Conservation (phyloP, 352 stramenopile species). For the Phytophthora kernoviae region DNA sequence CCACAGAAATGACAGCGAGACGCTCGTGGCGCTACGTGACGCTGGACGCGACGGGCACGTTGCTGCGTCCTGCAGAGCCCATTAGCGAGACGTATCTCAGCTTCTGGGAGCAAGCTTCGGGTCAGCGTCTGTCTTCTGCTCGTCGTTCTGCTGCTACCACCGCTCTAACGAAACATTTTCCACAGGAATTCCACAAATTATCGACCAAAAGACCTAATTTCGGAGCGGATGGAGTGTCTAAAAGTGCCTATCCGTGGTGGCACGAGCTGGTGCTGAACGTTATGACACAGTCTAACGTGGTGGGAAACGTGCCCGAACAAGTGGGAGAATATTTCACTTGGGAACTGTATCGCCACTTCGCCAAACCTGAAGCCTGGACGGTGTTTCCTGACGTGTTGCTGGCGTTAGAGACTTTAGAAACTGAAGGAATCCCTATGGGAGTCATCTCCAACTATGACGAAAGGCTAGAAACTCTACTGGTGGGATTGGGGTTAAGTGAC, state of each 20-base stretch:
- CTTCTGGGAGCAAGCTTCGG: slow-evolving; percentile 42
- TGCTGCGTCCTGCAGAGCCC: slow-evolving; percentile 53
- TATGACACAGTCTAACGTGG: slow-evolving; percentile 29
- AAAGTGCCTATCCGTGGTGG: slow-evolving; percentile 66
- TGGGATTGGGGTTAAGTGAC: slow-evolving; percentile 40
- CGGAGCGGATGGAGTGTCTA: slow-evolving; percentile 14
- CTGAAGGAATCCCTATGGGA: slow-evolving; percentile 38
- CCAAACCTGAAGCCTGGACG: slow-evolving; percentile 50
- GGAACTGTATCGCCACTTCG: slow-evolving; percentile 64
- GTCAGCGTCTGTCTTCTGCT: slow-evolving; percentile 31
- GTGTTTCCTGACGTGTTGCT: slow-evolving; percentile 60
- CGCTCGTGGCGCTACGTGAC: slow-evolving; percentile 47
- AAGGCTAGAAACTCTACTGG: slow-evolving; percentile 52
- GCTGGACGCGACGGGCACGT: slow-evolving; percentile 77
- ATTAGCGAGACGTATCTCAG: slow-evolving; percentile 57
- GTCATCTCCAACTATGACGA: slow-evolving; percentile 88
- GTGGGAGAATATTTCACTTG: slow-evolving; percentile 41
- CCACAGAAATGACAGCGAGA: slow-evolving; percentile 19
- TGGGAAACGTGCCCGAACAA: slow-evolving; percentile 20
- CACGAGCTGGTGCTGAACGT: slow-evolving; percentile 50
- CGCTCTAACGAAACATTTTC: slow-evolving; percentile 46
- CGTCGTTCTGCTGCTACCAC: slow-evolving; percentile 13
- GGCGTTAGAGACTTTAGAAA: slow-evolving; percentile 43
- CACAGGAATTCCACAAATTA: slow-evolving; percentile 39
- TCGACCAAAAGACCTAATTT: slow-evolving; percentile 54